These are phyloP conservation scores for Fabrea salina DNA, from an alignment of 169 alveolate species.

Conservation along the genomic window DNA sequence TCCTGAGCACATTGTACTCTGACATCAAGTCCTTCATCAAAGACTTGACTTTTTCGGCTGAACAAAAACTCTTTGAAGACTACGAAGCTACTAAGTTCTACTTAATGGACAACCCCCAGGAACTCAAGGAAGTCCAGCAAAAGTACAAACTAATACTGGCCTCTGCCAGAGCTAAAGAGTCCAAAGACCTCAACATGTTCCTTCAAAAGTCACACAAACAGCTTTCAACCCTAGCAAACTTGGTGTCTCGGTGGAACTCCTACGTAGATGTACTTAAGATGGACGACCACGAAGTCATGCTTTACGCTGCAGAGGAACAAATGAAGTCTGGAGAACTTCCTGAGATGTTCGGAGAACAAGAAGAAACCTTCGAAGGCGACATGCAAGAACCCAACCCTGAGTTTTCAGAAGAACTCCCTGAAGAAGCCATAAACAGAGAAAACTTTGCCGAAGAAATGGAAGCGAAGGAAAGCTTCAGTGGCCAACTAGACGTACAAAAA, in stretches of 20 bases:
- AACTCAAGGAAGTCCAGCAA: neutral
- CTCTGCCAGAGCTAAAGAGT: neutral
- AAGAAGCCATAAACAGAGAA: neutral
- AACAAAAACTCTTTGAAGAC: neutral
- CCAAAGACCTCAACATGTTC: too few relatives aligned
- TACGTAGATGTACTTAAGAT: neutral
- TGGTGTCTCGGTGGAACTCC: neutral
- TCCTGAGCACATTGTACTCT: neutral
- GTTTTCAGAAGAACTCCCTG: neutral
- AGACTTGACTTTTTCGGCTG: neutral
- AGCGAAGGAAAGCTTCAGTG: neutral
- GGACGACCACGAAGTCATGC: neutral
- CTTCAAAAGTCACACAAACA: neutral
- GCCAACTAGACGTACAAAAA: neutral
- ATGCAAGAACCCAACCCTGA: constrained; percentile 5
- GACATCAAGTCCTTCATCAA: neutral
- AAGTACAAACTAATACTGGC: neutral
- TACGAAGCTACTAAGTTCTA: neutral
- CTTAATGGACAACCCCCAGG: neutral
- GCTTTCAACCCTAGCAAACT: neutral
- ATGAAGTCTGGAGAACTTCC: neutral
- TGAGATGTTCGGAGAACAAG: neutral
- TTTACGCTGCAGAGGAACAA: neutral
- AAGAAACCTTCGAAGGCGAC: neutral
- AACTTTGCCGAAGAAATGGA: neutral